Conservation (phyloP, 352 stramenopile species). For the Globisporangium uncinulatum region DNA sequence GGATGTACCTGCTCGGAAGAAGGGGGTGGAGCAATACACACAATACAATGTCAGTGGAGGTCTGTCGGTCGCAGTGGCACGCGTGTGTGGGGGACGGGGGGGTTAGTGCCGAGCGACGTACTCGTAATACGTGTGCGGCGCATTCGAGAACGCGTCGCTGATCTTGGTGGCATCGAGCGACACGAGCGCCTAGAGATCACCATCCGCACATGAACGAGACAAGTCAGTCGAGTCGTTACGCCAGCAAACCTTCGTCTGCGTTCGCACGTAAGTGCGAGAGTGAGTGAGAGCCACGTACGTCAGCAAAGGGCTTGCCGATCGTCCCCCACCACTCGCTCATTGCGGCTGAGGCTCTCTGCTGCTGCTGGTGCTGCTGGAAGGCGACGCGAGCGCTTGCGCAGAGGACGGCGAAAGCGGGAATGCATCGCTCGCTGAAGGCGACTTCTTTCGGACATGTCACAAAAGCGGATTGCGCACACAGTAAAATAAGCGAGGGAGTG, state of each 20-base stretch:
- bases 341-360: not conserved
- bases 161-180: constrained; percentile 55
- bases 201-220: not conserved
- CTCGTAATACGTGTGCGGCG: constrained; percentile 70
- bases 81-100: not conserved
- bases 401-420: not conserved
- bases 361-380: not conserved
- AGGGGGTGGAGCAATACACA: no score
- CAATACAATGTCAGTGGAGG: constrained; percentile 1
- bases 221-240: not conserved
- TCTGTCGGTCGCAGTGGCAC: not conserved
- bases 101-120: constrained; percentile 20
- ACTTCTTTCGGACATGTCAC: not conserved
- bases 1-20: constrained; percentile 45
- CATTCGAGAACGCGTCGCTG: constrained; percentile 49
- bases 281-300: constrained; percentile 30
- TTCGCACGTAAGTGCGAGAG: constrained; percentile 1
- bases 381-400: not conserved
- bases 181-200: constrained; percentile 38
- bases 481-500: not conserved
- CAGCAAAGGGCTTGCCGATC: constrained; percentile 67
- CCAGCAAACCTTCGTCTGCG: not conserved
- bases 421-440: not conserved
- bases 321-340: constrained; percentile 82
- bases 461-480: constrained; percentile 1